phyloP scores from a whole-genome alignment of 2,329 filamentous ascomycete species.

The Aspergillus ustus region DNA sequence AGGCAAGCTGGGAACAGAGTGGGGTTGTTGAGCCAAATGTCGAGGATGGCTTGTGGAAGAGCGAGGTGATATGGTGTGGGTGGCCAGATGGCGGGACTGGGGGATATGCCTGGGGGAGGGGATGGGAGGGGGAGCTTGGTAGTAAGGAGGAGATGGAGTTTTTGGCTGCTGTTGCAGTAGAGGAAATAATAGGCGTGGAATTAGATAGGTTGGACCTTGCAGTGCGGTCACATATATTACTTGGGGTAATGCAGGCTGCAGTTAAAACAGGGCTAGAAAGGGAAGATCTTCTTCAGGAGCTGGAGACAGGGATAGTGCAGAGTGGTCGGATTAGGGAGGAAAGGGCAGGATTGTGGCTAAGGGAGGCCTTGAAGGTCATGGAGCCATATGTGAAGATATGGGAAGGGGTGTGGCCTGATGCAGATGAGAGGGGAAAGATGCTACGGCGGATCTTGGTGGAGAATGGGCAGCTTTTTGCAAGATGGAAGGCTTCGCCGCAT shows the following conservation, averaged over 20 bases:
- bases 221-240: constrained; percentile 26
- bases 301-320: constrained; percentile 25
- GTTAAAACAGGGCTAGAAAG: constrained; percentile 21
- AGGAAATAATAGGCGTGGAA: constrained; percentile 26
- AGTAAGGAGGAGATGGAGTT: constrained; percentile 29
- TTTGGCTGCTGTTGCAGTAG: constrained; percentile 26
- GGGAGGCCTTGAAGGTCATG: constrained; percentile 25
- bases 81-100: constrained; percentile 28
- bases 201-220: constrained; percentile 25
- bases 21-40: constrained; percentile 21
- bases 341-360: constrained; percentile 22
- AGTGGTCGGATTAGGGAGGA: constrained; percentile 23
- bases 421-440: constrained; percentile 24
- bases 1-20: constrained; percentile 14
- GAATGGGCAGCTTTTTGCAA: constrained; percentile 31
- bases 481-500: constrained; percentile 25
- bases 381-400: constrained; percentile 27
- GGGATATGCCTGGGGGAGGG: constrained; percentile 24
- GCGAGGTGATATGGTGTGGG: constrained; percentile 26
- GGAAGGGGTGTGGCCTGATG: constrained; percentile 26
- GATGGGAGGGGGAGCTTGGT: constrained; percentile 28
- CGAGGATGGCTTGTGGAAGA: constrained; percentile 20
- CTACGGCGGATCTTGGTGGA: constrained; percentile 29
- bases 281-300: constrained; percentile 23
- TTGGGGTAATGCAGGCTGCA: constrained; percentile 27